Conservation (phyloP, 2,329 filamentous ascomycete genomes). For the Fusarium albidum region DNA sequence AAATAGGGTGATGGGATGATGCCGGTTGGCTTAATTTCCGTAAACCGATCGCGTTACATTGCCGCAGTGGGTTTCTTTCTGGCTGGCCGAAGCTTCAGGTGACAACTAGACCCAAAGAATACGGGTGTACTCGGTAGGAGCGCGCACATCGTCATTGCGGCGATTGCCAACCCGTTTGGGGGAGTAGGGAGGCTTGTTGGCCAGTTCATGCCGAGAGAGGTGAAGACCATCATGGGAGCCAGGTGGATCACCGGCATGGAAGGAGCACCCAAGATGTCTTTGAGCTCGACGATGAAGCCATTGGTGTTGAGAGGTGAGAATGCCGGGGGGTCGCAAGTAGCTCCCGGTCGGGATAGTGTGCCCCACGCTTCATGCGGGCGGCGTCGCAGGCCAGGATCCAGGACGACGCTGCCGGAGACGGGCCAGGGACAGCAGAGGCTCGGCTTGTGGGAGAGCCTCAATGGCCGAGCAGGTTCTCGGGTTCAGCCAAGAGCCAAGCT, state of each 20-base stretch:
- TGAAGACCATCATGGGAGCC: slow-evolving; percentile 8
- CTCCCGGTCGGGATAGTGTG: slow-evolving; percentile 34
- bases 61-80: slow-evolving; percentile 9
- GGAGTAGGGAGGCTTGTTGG: slow-evolving; percentile 11
- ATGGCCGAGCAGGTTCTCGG: slow-evolving; percentile 9
- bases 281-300: slow-evolving; percentile 25
- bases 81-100: slow-evolving; percentile 22
- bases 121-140: slow-evolving; percentile 4
- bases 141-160: slow-evolving; percentile 6
- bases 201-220: slow-evolving; percentile 10
- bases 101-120: slow-evolving; percentile 14
- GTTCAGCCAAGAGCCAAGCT: slow-evolving; percentile 24
- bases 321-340: slow-evolving; percentile 30
- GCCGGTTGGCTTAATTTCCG: slow-evolving; percentile 30
- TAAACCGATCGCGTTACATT: slow-evolving; percentile 37
- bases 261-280: slow-evolving; percentile 23
- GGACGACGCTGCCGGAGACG: slow-evolving; percentile 17
- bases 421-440: slow-evolving; percentile 13
- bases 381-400: slow-evolving; percentile 28
- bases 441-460: slow-evolving; percentile 23
- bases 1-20: slow-evolving; percentile 26
- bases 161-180: slow-evolving; percentile 7
- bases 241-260: slow-evolving; percentile 14
- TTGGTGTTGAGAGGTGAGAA: slow-evolving; percentile 28
- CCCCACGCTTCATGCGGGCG: slow-evolving; percentile 36